Conservation (phyloP, 2,329 filamentous ascomycete species). For the Ophiostoma triangulosporum region DNA sequence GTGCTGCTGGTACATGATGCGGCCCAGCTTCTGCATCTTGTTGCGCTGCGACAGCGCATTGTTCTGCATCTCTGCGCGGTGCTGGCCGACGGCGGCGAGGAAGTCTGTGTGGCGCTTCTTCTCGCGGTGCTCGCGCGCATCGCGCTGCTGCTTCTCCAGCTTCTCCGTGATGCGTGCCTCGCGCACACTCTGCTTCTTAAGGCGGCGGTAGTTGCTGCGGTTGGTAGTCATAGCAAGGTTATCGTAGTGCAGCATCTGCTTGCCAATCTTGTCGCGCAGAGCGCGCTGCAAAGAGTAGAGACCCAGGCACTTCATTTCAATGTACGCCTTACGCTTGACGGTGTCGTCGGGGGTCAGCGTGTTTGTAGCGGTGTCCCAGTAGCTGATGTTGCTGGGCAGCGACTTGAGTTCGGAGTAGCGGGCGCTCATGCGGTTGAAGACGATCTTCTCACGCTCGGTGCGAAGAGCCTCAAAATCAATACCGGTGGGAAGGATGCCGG, state of each 20-base stretch:
- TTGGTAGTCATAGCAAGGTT: conserved; percentile 97
- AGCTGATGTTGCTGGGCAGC: conserved; percentile 71
- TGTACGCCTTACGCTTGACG: conserved; percentile 77
- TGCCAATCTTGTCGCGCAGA: conserved; percentile 73
- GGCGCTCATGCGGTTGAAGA: conserved; percentile 81
- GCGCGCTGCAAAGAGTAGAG: conserved; percentile 80
- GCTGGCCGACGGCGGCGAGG: conserved; percentile 71
- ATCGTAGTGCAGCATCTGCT: conserved; percentile 89
- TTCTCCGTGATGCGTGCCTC: conserved; percentile 98
- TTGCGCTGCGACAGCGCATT: conserved; percentile 52
- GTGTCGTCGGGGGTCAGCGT: conserved; percentile 58
- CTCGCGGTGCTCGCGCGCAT: conserved; percentile 87
- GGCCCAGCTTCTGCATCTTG: conserved; percentile 75
- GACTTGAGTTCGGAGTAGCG: conserved; percentile 74
- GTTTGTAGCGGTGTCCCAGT: conserved; percentile 69
- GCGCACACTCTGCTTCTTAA: conserved; percentile 93
- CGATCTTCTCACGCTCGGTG: conserved; percentile 73
- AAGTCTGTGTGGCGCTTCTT: conserved; percentile 96
- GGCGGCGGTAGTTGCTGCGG: conserved; percentile 73
- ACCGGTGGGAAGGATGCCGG: conserved; percentile 77
- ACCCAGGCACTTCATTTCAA: conserved; percentile 86
- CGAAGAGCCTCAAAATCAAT: conserved; percentile 76
- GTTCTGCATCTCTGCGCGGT: conserved; percentile 64
- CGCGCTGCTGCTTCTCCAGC: conserved; percentile 95
- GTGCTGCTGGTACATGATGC: conserved; percentile 79